These are phyloP conservation scores for Coemansia sp. DNA, from an alignment of 192 early-diverging fungal genomes.

Conservation along the genomic window DNA sequence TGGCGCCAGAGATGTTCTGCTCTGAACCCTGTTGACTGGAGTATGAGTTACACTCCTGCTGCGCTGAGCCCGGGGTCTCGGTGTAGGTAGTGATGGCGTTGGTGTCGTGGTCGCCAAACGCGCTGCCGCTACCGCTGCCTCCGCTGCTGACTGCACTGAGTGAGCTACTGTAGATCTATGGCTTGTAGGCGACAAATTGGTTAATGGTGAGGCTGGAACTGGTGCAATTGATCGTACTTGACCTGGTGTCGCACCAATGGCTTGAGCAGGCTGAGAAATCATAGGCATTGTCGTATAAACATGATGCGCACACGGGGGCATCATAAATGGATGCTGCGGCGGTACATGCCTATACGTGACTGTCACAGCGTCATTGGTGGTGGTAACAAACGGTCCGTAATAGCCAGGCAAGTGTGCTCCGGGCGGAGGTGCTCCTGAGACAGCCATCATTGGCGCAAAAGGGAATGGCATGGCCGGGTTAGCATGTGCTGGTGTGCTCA, in stretches of 20 bases:
- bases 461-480: too few relatives aligned
- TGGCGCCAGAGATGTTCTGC: neutral
- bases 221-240: neutral
- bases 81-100: too few relatives aligned
- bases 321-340: neutral
- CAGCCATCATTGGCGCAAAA: neutral
- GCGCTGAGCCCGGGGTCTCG: too few relatives aligned
- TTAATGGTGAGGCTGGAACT: neutral
- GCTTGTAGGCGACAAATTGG: too few relatives aligned
- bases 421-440: neutral
- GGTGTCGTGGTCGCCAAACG: too few relatives aligned
- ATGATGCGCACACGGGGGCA: neutral
- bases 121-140: too few relatives aligned
- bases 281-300: neutral
- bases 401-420: neutral
- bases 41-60: neutral
- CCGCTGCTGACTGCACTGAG: too few relatives aligned
- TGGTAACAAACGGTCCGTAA: neutral
- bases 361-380: neutral
- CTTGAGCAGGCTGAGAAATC: neutral
- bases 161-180: neutral
- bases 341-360: neutral
- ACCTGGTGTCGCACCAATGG: neutral
- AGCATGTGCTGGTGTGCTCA: too few relatives aligned
- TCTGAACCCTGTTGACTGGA: neutral